Evolutionary conservation across 345 rosid genomes (phyloP).

Genomic region (Limnanthes douglasii): DNA sequence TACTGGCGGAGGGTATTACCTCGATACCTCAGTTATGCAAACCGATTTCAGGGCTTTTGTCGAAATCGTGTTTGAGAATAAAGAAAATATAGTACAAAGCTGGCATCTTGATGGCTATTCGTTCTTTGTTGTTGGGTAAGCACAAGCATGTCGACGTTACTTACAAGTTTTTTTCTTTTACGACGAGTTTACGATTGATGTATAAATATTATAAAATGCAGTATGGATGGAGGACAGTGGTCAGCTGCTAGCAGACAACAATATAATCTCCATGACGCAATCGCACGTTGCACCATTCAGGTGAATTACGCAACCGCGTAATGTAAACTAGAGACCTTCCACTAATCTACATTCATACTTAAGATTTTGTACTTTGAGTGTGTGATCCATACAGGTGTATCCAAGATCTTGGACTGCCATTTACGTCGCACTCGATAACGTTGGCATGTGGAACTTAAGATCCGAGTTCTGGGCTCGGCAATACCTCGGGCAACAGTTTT

Average conservation of each 20-base stretch:
- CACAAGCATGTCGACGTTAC: background rate
- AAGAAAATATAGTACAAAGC: conserved; percentile 67
- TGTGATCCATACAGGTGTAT: conserved; percentile 42
- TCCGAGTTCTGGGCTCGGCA: conserved; percentile 90
- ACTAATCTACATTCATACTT: too few relatives aligned
- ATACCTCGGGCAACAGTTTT: conserved; percentile 88
- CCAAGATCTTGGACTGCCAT: conserved; percentile 87
- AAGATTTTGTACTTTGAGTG: background rate
- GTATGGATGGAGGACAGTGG: conserved; percentile 98
- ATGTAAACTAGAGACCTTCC: too few relatives aligned
- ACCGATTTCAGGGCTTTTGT: conserved; percentile 53
- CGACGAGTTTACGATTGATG: background rate
- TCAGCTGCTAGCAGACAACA: conserved; percentile 36
- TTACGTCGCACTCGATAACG: conserved; percentile 78
- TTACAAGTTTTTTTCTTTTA: background rate
- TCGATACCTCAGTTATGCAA: conserved; percentile 74
- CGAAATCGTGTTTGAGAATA: conserved; percentile 69
- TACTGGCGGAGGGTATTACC: conserved; percentile 61
- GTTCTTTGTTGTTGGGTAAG: conserved; percentile 94
- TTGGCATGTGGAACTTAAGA: conserved; percentile 96
- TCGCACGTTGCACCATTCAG: conserved; percentile 68
- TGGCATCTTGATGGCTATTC: conserved; percentile 81
- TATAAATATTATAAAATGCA: conserved; percentile 16
- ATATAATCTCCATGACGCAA: conserved; percentile 81
- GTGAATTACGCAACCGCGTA: conserved; percentile 11